Evolutionary conservation across 495 filamentous ascomycete species (phyloP), one percentile per base, ranked within the genome.

Genomic region (Penicillium robsamsonii): DNA sequence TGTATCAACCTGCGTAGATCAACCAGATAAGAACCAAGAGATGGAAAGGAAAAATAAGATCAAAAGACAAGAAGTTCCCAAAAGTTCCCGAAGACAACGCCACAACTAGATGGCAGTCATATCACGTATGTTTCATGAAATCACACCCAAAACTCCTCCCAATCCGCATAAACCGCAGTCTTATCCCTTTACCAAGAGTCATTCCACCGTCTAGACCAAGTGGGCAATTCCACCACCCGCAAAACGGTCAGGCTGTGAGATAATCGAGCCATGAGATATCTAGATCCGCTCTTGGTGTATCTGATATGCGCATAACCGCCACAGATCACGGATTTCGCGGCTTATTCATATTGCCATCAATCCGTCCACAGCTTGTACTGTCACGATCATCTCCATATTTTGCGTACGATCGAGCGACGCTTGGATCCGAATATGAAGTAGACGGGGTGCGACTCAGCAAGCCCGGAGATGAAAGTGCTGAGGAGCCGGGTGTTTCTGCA

Each of bases 391-490:
- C 61, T 12, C 53, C 58, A 50, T 54, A 46, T 13, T 52, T 57
- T 20, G 45, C 62, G 61, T 57, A 65, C 4, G 63, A 30, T 17
- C 51, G 24, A n/a, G 30, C 56, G 4, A 50, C 46, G 13, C 50
- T 54, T 2, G 55, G 15, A 31, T 66, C 63, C 18, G 68, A 60
- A 22, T 70, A 59, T 1, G 70, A 72, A 2, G 65, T 67, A 0
- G 73, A 73, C 0, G 68, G 64, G 20, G 63, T 73, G 31, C 70
- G 59, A 52, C 71, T 73, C 38, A 73, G 49, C 0, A 68, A 75
- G 29, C 60, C 64, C 0, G 70, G 64, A 3, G 68, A 70, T 1
- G 66, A 67, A 0, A 66, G 61, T 0, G 59, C 60, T 7, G 67
- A 70, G 15, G 70, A 68, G 0, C 54, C 67, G 3, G 68, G 67